Conservation (phyloP, 2,329 filamentous ascomycete genomes). For the Pseudogymnoascus sp. region DNA sequence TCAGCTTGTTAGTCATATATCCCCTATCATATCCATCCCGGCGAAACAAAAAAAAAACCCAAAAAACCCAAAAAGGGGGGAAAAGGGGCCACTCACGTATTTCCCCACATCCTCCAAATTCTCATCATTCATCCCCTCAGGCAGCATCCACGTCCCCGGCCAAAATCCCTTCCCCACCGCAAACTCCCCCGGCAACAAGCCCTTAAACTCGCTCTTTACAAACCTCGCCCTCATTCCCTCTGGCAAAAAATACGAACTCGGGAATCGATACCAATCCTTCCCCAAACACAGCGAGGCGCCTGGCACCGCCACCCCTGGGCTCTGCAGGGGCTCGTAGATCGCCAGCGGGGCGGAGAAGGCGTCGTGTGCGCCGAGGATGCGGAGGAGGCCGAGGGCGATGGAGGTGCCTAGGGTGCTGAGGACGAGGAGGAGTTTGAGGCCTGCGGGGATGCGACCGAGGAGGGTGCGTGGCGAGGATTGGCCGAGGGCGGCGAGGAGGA, state of each 20-base stretch:
- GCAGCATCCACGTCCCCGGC: constrained; percentile 75
- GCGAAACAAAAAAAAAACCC: not conserved
- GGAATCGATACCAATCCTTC: constrained; percentile 98
- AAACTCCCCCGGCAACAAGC: constrained; percentile 86
- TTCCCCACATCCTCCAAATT: constrained; percentile 83
- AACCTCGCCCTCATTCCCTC: constrained; percentile 80
- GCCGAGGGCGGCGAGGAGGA: constrained; percentile 68
- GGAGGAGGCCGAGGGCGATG: constrained; percentile 58
- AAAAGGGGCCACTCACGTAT: constrained; percentile 51
- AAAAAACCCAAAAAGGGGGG: not conserved
- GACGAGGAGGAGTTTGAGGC: constrained; percentile 63
- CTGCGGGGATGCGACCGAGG: constrained; percentile 63
- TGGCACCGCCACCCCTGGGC: constrained; percentile 40
- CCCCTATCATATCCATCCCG: not conserved
- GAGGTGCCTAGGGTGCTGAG: constrained; percentile 54
- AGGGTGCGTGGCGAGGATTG: constrained; percentile 59
- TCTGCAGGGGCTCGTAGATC: constrained; percentile 59
- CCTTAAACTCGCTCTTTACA: constrained; percentile 80
- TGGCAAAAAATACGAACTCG: constrained; percentile 85
- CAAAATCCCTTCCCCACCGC: constrained; percentile 53
- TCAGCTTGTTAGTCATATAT: constrained; percentile 10
- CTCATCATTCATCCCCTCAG: constrained; percentile 81
- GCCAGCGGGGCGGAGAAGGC: constrained; percentile 76
- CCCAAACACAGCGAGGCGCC: constrained; percentile 77
- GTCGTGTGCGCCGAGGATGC: constrained; percentile 68